Percentiles rank a stretch among this genome's conserved stretches.
These are phyloP conservation scores for Beverwykella pulmonaria DNA, from an alignment of 495 filamentous ascomycete species.

Conservation along the genomic window DNA sequence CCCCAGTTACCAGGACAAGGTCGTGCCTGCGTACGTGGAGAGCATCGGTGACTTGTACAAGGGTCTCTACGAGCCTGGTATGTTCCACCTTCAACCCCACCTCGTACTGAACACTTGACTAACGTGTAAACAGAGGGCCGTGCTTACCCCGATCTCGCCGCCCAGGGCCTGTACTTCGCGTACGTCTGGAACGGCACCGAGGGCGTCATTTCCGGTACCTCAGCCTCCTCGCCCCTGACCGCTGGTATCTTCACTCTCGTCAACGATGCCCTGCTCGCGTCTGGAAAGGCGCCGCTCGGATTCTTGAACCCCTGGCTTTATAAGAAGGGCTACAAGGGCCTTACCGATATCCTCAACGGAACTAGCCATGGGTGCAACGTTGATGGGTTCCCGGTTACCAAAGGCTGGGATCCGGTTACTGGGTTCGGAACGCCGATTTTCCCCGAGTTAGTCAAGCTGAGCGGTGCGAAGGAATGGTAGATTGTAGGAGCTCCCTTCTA, in stretches of 20 bases:
- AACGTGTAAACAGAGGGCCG: slow-evolving; percentile 38
- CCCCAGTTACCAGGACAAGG: slow-evolving; percentile 42
- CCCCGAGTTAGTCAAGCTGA: slow-evolving; percentile 22
- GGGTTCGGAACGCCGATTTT: slow-evolving; percentile 44
- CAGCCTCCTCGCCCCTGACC: slow-evolving; percentile 42
- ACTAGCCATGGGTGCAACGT: slow-evolving; percentile 40
- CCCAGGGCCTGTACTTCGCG: slow-evolving; percentile 43
- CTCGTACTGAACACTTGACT: not conserved
- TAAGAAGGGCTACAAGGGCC: slow-evolving; percentile 40
- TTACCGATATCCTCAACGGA: slow-evolving; percentile 45
- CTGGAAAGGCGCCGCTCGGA: slow-evolving; percentile 43
- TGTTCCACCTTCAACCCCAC: not conserved
- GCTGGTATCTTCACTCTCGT: slow-evolving; percentile 45
- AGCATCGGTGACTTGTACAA: slow-evolving; percentile 39
- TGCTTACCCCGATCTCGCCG: slow-evolving; percentile 46
- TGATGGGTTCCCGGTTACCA: slow-evolving; percentile 41
- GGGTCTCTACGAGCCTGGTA: slow-evolving; percentile 44
- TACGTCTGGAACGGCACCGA: slow-evolving; percentile 43
- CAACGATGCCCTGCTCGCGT: slow-evolving; percentile 45
- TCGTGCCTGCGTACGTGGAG: slow-evolving; percentile 41
- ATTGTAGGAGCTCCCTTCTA: not conserved
- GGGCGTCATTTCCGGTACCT: slow-evolving; percentile 43
- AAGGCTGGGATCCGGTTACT: slow-evolving; percentile 47
- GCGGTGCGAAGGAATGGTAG: slow-evolving; percentile 1
- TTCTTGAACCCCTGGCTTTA: slow-evolving; percentile 51